Evolutionary conservation across 176 grass and related monocot genomes (phyloP), one percentile per base, ranked within the genome.

Genomic region (Cenchrus americanus): DNA sequence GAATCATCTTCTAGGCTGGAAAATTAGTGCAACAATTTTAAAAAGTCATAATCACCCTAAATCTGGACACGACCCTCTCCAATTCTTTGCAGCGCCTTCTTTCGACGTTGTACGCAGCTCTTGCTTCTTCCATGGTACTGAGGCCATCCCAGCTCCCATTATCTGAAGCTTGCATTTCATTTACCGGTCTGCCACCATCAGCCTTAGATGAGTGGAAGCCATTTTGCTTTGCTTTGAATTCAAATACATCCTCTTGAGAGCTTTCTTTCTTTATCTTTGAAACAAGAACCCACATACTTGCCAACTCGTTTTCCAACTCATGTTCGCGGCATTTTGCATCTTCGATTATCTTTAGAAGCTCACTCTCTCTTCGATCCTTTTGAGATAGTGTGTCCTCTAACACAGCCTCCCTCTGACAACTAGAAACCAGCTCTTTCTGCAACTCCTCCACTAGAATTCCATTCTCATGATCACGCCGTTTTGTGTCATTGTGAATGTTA

Each of bases 231-330:
- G 71, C 75, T 63, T 82, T 86, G 66, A 89, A 82, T 77, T 94
- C 87, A 82, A 88, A 85, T 73, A 84, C 76, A 59, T 88, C 88
- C 59, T 89, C 90, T 42, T 86, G 82, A 84, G 87, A 85, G 22
- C 80, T 80, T 84, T 91, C 88, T 77, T 95, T 95, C 85, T 86
- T 98, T 48, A 93, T 76, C 75, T 95, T 90, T 14, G 92, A 84
- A 85, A 98, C 83, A 66, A 95, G 92, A 71, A 83, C 87, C 96
- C 92, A 93, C 92, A 98, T 95, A 72, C 82, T 93, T 88, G 87
- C 87, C 42, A 98, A 81, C 54, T 98, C 96, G 34, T 91, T 93
- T 91, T 98, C 93, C 63, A 98, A 84, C 61, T 92, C 89, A 34
- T 88, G 82, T 83, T 95, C 96, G 79, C 81, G 92, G 46, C 69